Percentiles rank a stretch among this genome's conserved stretches.
Conservation (phyloP, 2,329 filamentous ascomycete species). For the Neoscytalidium dimidiatum region DNA sequence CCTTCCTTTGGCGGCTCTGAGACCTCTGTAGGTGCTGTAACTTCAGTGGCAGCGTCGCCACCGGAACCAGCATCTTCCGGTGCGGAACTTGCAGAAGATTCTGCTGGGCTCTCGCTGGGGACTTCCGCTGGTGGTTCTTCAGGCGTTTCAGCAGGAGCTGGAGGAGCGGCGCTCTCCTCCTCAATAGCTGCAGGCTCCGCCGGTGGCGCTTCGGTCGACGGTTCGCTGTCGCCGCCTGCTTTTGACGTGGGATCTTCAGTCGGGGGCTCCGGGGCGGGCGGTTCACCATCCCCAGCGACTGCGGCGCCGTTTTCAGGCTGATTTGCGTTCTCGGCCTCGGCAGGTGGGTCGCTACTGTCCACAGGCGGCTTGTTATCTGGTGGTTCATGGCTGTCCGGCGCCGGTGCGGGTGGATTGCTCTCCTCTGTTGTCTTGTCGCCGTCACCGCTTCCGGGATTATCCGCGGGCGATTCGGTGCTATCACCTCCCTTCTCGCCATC, state of each 20-base stretch:
- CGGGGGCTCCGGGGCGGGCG: background rate
- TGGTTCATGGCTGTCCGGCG: background rate
- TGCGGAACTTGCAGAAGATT: background rate
- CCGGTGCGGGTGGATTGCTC: background rate
- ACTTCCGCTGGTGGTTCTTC: background rate
- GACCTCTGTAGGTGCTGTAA: background rate
- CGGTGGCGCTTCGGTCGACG: background rate
- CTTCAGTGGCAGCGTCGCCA: background rate
- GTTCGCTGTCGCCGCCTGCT: background rate
- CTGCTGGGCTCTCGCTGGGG: background rate
- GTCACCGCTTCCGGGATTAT: background rate
- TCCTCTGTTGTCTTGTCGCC: background rate
- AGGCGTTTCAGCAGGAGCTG: background rate
- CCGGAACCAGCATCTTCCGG: background rate
- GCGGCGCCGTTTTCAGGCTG: background rate
- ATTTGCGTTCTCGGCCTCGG: background rate
- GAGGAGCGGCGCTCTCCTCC: background rate
- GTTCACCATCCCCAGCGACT: too few relatives aligned
- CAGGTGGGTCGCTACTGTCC: background rate
- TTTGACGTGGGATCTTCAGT: background rate
- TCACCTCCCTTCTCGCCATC: background rate
- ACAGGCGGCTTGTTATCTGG: background rate
- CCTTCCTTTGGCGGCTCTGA: background rate
- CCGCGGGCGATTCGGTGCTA: background rate
- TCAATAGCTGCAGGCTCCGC: background rate